Conservation (phyloP, 2,329 filamentous ascomycete species). For the Blastomyces silverae region DNA sequence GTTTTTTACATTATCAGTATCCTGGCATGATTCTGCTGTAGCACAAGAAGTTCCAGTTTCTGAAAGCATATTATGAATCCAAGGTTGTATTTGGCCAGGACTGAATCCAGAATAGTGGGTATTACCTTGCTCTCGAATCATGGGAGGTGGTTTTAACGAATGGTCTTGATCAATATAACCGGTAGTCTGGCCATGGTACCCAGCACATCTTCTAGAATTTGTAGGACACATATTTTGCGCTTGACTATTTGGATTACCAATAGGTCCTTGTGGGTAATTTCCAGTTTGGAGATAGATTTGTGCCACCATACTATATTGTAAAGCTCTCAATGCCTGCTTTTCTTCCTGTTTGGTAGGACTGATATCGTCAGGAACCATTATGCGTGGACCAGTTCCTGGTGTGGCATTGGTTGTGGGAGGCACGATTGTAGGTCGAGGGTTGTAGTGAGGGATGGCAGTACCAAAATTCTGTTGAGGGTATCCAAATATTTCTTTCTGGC, state of each 20-base stretch:
- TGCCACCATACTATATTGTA: conserved; percentile 9
- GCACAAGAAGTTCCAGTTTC: neutral
- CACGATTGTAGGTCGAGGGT: neutral
- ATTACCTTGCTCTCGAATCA: neutral
- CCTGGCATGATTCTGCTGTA: neutral
- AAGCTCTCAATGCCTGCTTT: conserved; percentile 14
- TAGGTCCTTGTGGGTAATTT: neutral
- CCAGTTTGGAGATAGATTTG: conserved; percentile 4
- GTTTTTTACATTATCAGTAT: neutral
- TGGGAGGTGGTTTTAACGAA: neutral
- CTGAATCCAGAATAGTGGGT: neutral
- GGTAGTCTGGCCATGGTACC: neutral
- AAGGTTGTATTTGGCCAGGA: neutral
- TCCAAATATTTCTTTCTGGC: neutral
- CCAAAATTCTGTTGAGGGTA: neutral
- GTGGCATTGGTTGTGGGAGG: neutral
- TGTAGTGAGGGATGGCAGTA: neutral
- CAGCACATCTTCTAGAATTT: neutral
- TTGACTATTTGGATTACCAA: neutral
- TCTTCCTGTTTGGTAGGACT: conserved; percentile 22
- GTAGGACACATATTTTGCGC: neutral
- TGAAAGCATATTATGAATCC: neutral
- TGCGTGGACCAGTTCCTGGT: conserved; percentile 14
- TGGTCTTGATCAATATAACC: neutral
- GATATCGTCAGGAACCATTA: conserved; percentile 20